Conservation (phyloP, 768 basidiomycete genomes). For the Cantharellus cinnabarinus region DNA sequence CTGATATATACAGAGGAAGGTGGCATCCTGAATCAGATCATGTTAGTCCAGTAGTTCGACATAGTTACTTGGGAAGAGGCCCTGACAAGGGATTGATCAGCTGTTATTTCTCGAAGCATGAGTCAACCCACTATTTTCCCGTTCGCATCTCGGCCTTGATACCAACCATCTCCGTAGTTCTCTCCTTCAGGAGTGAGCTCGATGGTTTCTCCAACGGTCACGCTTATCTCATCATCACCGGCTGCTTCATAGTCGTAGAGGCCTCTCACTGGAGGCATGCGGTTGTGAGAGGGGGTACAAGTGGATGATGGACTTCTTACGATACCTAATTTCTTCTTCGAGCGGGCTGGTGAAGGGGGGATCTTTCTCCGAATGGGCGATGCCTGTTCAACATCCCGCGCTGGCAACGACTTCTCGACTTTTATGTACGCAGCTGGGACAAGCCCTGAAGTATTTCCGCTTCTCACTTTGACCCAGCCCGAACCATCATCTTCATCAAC, state of each 20-base stretch:
- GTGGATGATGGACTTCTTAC: background rate
- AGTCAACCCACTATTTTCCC: slow-evolving; percentile 8
- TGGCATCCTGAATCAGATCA: background rate
- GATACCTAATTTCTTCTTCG: too few species aligned
- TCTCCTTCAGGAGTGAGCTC: slow-evolving; percentile 48
- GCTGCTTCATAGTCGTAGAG: slow-evolving; percentile 60
- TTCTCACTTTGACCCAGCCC: slow-evolving; percentile 63
- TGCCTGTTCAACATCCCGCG: background rate
- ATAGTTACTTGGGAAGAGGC: slow-evolving; percentile 79
- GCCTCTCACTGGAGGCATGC: slow-evolving; percentile 38
- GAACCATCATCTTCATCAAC: slow-evolving; percentile 70
- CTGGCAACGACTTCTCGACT: slow-evolving; percentile 13
- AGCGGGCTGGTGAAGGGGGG: background rate
- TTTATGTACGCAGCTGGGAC: slow-evolving; percentile 72
- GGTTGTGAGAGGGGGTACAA: background rate
- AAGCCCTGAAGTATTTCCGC: slow-evolving; percentile 41
- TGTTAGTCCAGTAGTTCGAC: slow-evolving; percentile 25
- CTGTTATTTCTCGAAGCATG: background rate
- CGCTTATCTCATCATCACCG: slow-evolving; percentile 46
- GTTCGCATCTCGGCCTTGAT: slow-evolving; percentile 39
- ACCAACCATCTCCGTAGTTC: slow-evolving; percentile 63
- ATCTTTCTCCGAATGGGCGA: background rate
- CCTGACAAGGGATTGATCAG: slow-evolving; percentile 23
- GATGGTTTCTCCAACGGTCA: slow-evolving; percentile 39
- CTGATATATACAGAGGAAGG: too few species aligned